Percentiles rank a stretch among this genome's conserved stretches.
phyloP scores from a whole-genome alignment of 1,139 yeast species.

The Candida sanyaensis region DNA sequence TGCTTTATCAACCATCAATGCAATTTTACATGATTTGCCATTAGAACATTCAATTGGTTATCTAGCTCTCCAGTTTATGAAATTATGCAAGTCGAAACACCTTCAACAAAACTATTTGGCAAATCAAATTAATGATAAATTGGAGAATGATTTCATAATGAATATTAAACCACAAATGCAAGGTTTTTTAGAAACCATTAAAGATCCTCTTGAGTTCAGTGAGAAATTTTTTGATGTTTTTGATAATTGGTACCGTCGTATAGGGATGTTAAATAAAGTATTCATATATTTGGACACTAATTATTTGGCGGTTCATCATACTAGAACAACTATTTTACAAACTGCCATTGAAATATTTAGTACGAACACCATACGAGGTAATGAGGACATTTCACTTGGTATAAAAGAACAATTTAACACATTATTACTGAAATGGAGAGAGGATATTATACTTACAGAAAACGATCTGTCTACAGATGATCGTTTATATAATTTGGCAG shows the following conservation, averaged over 20 bases:
- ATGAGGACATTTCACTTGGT: neutral
- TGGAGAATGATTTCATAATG: slow-evolving; percentile 19
- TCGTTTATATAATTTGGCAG: slow-evolving; percentile 11
- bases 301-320: slow-evolving; percentile 34
- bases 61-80: slow-evolving; percentile 32
- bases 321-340: slow-evolving; percentile 26
- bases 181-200: slow-evolving; percentile 3
- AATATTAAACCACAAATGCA: neutral
- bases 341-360: slow-evolving; percentile 25
- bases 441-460: neutral
- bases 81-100: slow-evolving; percentile 34
- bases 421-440: slow-evolving; percentile 4
- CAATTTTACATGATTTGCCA: slow-evolving; percentile 20
- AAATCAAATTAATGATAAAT: slow-evolving; percentile 19
- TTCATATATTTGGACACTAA: slow-evolving; percentile 39
- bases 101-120: slow-evolving; percentile 33
- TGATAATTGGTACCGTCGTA: slow-evolving; percentile 27
- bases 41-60: slow-evolving; percentile 26
- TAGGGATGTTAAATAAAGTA: slow-evolving; percentile 27
- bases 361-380: slow-evolving; percentile 18
- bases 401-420: neutral
- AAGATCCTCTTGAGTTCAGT: neutral
- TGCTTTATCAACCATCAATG: slow-evolving; percentile 16
- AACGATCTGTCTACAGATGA: neutral
- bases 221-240: slow-evolving; percentile 20